Evolutionary conservation across 2,329 filamentous ascomycete species (phyloP), one percentile per base, ranked within the genome.

Genomic region (Alternaria sp.): DNA sequence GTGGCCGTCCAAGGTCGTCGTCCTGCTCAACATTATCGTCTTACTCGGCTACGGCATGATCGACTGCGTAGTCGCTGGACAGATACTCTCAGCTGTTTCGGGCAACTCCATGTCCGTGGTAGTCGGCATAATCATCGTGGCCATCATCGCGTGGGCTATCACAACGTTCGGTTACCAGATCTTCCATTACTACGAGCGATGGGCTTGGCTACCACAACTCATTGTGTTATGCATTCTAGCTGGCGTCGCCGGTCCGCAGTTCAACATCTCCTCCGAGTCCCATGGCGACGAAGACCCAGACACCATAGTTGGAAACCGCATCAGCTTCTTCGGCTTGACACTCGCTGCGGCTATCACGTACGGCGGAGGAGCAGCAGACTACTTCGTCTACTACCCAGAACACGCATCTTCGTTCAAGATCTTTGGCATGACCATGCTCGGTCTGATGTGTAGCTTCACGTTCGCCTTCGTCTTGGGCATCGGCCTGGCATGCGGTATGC

Each of bases 261-360:
- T 90, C 70, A 87, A 91, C 67, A 77, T 85, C 1, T 77, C 81
- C 2, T 83, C 84, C 1, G 77, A 82, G 3, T 88, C 86, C 2
- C 75, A 78, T 0, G 87, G 86, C n/a, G 81, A 87, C 49, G 71
- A 82, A 14, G 77, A 82, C 46, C 63, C 71, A 8, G 58, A 64
- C n/a, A 87, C 86, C 3, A 71, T 89, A 8, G 79, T 82, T 14
- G 89, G 87, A 21, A 87, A 87, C 64, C 81, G 87, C 3, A 80
- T 93, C 30, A 90, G 88, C 5, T 93, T 92, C 78, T 90, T 93
- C 77, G 90, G 87, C 11, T 82, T 93, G 50, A 91, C 87, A 67
- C 82, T 91, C 12, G 88, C 89, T 21, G 86, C 87, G 2, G 87
- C 87, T 8, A 86, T 90, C 57, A 89, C 88, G 2, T 92, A 90